phyloP scores from a whole-genome alignment of 2,329 filamentous ascomycete species.

The Diaporthe australafricana region DNA sequence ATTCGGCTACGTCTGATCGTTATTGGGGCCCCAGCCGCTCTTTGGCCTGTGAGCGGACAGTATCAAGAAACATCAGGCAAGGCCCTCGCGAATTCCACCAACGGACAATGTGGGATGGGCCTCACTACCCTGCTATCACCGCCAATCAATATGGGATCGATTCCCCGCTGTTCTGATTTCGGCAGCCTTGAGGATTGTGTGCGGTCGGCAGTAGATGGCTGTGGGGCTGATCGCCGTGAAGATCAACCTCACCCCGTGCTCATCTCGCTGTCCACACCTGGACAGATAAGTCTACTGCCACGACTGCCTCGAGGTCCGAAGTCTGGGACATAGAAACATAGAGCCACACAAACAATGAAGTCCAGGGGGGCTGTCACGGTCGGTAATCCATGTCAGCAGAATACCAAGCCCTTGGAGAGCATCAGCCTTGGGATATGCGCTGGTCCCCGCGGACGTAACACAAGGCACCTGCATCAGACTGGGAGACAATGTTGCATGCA shows the following conservation, averaged over 20 bases:
- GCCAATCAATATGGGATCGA: conserved; percentile 28
- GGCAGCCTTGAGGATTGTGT: background rate
- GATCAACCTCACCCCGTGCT: conserved; percentile 23
- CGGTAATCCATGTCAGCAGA: background rate
- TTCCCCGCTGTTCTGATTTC: conserved; percentile 5
- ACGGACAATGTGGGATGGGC: conserved; percentile 4
- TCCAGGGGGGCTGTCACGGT: background rate
- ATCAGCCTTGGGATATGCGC: background rate
- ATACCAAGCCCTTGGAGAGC: background rate
- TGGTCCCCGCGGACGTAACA: background rate
- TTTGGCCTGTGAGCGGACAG: conserved; percentile 13
- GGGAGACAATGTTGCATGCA: background rate
- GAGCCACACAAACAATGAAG: background rate
- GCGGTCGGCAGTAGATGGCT: conserved; percentile 12
- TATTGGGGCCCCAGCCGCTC: conserved; percentile 25
- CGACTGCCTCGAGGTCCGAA: conserved; percentile 27
- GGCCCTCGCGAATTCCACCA: background rate
- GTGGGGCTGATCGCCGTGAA: conserved; percentile 33
- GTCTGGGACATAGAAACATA: conserved; percentile 12
- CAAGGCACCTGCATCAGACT: background rate
- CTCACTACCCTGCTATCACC: background rate
- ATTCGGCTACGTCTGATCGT: conserved; percentile 28
- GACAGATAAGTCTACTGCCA: background rate
- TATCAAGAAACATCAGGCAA: background rate
- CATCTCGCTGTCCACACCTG: conserved; percentile 20